Conservation (phyloP, 2,329 filamentous ascomycete species). For the Sporothrix pseudoabietina region DNA sequence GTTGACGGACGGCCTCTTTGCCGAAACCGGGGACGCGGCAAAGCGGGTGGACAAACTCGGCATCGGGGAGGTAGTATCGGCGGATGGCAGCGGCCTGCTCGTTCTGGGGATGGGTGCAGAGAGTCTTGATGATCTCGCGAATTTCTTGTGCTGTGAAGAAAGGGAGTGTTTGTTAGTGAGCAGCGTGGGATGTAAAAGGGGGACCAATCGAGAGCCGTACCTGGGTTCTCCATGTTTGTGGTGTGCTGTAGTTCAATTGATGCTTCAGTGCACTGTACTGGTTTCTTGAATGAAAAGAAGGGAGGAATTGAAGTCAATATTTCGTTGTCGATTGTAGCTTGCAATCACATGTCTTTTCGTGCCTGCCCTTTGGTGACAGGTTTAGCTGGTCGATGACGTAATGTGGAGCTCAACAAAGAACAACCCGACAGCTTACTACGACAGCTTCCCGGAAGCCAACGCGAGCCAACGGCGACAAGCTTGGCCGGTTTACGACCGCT, state of each 20-base stretch:
- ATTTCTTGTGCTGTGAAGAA: constrained; percentile 29
- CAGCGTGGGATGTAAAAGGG: too few species aligned
- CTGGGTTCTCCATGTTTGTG: constrained; percentile 33
- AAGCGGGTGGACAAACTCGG: constrained; percentile 33
- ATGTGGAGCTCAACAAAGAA: neutral
- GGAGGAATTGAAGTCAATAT: neutral
- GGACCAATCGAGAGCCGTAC: constrained; percentile 12
- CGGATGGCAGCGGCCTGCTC: constrained; percentile 31
- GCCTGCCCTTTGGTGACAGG: neutral
- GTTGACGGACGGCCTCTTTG: neutral
- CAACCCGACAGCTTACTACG: neutral
- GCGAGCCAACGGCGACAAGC: neutral
- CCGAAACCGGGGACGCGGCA: constrained; percentile 56
- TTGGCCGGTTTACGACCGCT: neutral
- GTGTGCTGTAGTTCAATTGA: neutral
- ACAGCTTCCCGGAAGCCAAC: neutral
- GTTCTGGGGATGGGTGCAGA: constrained; percentile 28
- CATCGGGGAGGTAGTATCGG: constrained; percentile 31
- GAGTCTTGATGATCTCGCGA: constrained; percentile 26
- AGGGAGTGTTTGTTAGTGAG: neutral
- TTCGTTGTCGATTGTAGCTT: neutral
- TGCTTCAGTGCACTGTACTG: neutral
- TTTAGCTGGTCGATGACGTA: constrained; percentile 10
- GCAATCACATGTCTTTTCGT: constrained; percentile 16
- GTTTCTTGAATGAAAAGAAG: neutral